phyloP scores from a whole-genome alignment of 2,329 filamentous ascomycete species.

The Penicillium aurantiogriseum region DNA sequence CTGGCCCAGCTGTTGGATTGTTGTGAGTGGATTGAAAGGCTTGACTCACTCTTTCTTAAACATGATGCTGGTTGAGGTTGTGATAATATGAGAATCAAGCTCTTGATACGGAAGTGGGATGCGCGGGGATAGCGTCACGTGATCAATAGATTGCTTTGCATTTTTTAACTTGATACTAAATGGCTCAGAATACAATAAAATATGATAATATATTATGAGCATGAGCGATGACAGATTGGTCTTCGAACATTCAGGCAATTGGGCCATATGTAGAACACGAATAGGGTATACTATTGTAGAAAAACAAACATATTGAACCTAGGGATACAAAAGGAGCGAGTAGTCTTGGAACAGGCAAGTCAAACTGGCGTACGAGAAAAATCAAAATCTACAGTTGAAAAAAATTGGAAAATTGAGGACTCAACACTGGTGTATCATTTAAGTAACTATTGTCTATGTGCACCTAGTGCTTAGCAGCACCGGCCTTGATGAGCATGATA shows the following conservation, averaged over 20 bases:
- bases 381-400: not conserved
- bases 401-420: not conserved
- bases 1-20: not conserved
- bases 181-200: not conserved
- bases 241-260: not conserved
- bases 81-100: slow-evolving; percentile 7
- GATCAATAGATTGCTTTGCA: not conserved
- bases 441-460: slow-evolving; percentile 13
- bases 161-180: slow-evolving; percentile 14
- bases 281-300: not conserved
- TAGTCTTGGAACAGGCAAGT: not conserved
- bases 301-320: too few species aligned
- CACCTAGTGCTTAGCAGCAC: slow-evolving; percentile 48
- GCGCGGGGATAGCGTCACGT: slow-evolving; percentile 26
- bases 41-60: slow-evolving; percentile 84
- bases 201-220: not conserved
- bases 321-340: not conserved
- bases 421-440: slow-evolving; percentile 16
- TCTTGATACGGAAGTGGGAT: slow-evolving; percentile 23
- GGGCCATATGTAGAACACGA: not conserved
- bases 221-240: not conserved
- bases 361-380: not conserved
- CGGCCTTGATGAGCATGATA: slow-evolving; percentile 77
- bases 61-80: slow-evolving; percentile 53
- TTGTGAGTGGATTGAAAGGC: too few species aligned